Evolutionary conservation across 306 rosid species (phyloP).

Genomic region (Astragalus membranaceus): DNA sequence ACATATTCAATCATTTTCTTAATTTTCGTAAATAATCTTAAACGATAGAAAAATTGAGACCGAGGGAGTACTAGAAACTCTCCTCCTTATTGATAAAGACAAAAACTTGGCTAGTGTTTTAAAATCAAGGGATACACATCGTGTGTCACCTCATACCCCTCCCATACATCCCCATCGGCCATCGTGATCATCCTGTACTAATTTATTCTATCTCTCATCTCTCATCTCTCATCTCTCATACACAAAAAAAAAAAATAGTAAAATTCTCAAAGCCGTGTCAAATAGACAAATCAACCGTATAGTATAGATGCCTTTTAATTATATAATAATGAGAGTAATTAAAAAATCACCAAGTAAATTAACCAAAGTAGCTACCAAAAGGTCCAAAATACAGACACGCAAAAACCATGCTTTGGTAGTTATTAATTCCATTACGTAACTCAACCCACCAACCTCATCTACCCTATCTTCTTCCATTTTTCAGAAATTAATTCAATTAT

Average conservation of each 20-base stretch:
- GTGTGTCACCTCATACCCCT: not conserved
- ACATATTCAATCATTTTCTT: no score
- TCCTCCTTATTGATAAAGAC: no score
- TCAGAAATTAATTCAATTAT: not conserved
- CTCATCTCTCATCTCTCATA: not conserved
- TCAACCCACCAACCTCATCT: conserved; percentile 32
- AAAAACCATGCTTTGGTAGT: not conserved
- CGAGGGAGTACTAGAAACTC: no score
- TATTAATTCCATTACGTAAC: conserved; percentile 29
- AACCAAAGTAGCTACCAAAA: not conserved
- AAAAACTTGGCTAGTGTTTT: not conserved
- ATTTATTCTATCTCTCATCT: no score
- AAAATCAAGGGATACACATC: conserved; percentile 6
- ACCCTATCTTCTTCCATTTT: conserved; percentile 4
- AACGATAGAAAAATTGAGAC: no score
- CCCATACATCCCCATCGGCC: not conserved
- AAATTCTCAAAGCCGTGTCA: no score
- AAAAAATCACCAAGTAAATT: not conserved
- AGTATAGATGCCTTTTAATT: not conserved
- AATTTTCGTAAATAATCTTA: no score
- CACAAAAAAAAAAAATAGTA: no score
- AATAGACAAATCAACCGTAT: not conserved
- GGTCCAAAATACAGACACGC: not conserved
- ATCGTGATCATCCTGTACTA: not conserved
- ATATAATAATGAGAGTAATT: not conserved